Evolutionary conservation across 2,329 filamentous ascomycete genomes (phyloP).

Genomic region (Raffaelea albimanens): DNA sequence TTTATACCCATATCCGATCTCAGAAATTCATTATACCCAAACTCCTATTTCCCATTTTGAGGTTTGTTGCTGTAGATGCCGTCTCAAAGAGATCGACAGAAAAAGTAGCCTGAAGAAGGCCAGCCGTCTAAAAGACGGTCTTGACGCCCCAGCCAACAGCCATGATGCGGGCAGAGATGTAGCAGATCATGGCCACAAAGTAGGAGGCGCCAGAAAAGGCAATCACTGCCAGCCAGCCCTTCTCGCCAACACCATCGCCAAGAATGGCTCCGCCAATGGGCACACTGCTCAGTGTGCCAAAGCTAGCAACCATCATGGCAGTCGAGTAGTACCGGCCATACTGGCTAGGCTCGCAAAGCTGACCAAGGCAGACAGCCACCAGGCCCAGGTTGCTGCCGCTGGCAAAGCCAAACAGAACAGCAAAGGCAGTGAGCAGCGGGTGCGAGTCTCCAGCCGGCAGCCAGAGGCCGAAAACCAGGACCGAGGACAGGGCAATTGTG

Average conservation of each 20-base stretch:
- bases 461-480: slow-evolving; percentile 58
- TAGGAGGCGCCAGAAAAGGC: slow-evolving; percentile 29
- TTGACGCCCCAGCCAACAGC: slow-evolving; percentile 25
- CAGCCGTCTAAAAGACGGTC: slow-evolving; percentile 16
- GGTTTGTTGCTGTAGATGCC: too few relatives aligned
- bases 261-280: slow-evolving; percentile 32
- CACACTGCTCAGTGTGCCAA: slow-evolving; percentile 48
- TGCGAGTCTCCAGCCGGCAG: slow-evolving; percentile 47
- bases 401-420: slow-evolving; percentile 67
- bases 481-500: slow-evolving; percentile 49
- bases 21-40: too few relatives aligned
- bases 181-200: slow-evolving; percentile 22
- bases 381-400: slow-evolving; percentile 71
- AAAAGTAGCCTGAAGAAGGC: too few relatives aligned
- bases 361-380: slow-evolving; percentile 72
- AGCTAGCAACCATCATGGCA: slow-evolving; percentile 67
- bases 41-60: too few relatives aligned
- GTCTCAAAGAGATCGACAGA: too few relatives aligned
- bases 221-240: slow-evolving; percentile 28
- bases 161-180: slow-evolving; percentile 22
- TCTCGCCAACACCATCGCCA: slow-evolving; percentile 17
- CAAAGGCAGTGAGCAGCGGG: slow-evolving; percentile 57
- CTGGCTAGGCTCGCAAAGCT: slow-evolving; percentile 66
- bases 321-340: slow-evolving; percentile 62
- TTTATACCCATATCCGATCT: too few relatives aligned